Base-by-base conservation (phyloP, 306 rosid species). In the Elaeagnus macrophylla region DNA sequence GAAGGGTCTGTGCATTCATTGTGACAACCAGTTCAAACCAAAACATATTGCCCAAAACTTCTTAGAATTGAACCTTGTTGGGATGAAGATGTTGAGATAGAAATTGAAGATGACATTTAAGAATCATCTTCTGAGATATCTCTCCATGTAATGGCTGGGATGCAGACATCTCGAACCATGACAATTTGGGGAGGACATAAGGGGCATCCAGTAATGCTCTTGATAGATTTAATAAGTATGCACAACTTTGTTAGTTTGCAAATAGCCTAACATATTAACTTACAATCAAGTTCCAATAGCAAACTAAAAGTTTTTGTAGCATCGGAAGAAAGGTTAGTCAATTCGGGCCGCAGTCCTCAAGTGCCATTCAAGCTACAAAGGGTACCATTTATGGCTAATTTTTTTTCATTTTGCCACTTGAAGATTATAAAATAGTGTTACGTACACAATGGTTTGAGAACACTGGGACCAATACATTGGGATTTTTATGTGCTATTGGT, bases 1-100 rank as follows among this genome's bases (percentile, higher is more conserved):
- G 35, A 37, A 54, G 45, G 59, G 59, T 7, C 16, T 54, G 32
- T 54, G 59, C 42, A 32, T 53, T 9, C 41, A 36, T 36, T 53
- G 20, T 5, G 36, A 35, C 36, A 16, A 53, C 1, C 37, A 39
- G 5, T 54, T 16, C n/a, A 45, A 6, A 10, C 59, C 46, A 2
- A 0, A 45, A 2, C 45, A 54, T 15, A 7, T 8, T 38, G 45
- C 6, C 12, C 44, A 1, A 54, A n/a, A 45, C 59, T 54, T 15
- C 38, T n/a, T 54, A 13, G 19, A 7, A 38, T 54, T 14, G 46
- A 38, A 38, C 44, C 59, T 13, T 37, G 59, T 3, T 37, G 45
- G 46, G n/a, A 54, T 5, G 59, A 38, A 3, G 45, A 54, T 37
- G 45, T 16, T 54, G 46, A 54, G 4, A 32, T 37, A 1, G 45